Percentiles rank a stretch among this genome's conserved stretches.
Conservation (phyloP, 805 yeast genomes). For the Ogataea sp. region DNA sequence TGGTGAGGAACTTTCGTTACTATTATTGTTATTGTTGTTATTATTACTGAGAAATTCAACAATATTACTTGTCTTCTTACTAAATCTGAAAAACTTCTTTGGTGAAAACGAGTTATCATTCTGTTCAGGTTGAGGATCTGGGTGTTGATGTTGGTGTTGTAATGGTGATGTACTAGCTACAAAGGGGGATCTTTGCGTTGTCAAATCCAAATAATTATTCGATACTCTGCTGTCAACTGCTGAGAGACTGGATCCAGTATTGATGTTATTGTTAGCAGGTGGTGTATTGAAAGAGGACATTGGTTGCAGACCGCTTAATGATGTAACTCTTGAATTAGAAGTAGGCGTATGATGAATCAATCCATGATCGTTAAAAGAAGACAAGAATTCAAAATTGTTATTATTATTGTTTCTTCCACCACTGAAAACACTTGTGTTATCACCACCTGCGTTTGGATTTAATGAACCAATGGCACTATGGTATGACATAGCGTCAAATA, state of each 20-base stretch:
- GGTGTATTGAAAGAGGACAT: not conserved
- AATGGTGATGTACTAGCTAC: constrained; percentile 1
- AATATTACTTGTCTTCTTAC: constrained; percentile 10
- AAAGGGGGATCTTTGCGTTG: constrained; percentile 12
- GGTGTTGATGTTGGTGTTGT: constrained; percentile 3
- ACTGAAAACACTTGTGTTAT: not conserved
- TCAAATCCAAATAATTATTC: constrained; percentile 6
- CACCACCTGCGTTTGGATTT: constrained; percentile 2
- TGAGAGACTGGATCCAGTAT: constrained; percentile 1
- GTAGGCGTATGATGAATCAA: not conserved
- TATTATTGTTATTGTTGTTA: not conserved
- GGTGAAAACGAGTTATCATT: constrained; percentile 16
- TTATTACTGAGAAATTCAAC: not conserved
- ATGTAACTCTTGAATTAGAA: not conserved
- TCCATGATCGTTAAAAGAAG: too few relatives aligned
- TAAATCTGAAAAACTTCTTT: constrained; percentile 22
- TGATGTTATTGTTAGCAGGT: constrained; percentile 4
- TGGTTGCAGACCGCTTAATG: not conserved
- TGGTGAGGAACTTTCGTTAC: not conserved
- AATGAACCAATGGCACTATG: constrained; percentile 2
- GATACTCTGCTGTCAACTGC: constrained; percentile 4
- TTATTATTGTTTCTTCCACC: too few relatives aligned
- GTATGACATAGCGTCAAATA: constrained; percentile 9
- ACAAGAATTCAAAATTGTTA: not conserved
- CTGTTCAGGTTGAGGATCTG: constrained; percentile 7